Base-by-base conservation (phyloP, 441 rosid species). In the Pelargonium cotyledonis region DNA sequence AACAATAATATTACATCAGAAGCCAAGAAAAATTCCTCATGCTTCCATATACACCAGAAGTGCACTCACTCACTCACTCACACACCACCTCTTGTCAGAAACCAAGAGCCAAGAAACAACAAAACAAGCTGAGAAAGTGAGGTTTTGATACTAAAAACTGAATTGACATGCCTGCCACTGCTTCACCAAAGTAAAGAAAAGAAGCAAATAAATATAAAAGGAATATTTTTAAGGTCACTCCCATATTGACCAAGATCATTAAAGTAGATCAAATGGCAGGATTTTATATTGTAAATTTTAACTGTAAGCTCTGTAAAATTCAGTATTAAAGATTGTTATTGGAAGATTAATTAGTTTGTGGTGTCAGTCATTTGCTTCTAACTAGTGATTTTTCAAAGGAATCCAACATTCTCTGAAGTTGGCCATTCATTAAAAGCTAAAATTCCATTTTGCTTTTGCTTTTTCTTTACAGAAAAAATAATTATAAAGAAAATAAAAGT, bases 81-180 rank as follows among this genome's bases (percentile, higher is more conserved):
- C 49, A 72, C 76, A 75, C 68, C 68, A 60, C 15, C 64, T 60
- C 64, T 26, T 75, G 87, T 83, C 91, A 81, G 88, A 51, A 41
- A 70, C 71, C 78, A 76, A 71, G 67, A 51, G 58, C 58, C 63
- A 60, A 60, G 63, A 58, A 11, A 38, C 41, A 44, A 44, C 23
- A 21, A 21, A 21, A 84, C 80, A 67, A 78, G 71, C 74, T 69
- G 70, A 74, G 73, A 80, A 74, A 73, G 68, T 75, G 26, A 19
- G 58, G 79, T 80, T 83, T 79, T 79, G 83, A 77, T 80, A 79
- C 81, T 75, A 84, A 87, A 89, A 88, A 67, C 29, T 18, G 63
- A 57, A 16, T 10, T 57, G 21, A 23, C 64, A 23, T 60, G 64
- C 64, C 61, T 55, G 21, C 23, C 64, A 23, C 64, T 23, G 64